Evolutionary conservation across 2,329 filamentous ascomycete genomes (phyloP).

Genomic region (Stenocarpella maydis): DNA sequence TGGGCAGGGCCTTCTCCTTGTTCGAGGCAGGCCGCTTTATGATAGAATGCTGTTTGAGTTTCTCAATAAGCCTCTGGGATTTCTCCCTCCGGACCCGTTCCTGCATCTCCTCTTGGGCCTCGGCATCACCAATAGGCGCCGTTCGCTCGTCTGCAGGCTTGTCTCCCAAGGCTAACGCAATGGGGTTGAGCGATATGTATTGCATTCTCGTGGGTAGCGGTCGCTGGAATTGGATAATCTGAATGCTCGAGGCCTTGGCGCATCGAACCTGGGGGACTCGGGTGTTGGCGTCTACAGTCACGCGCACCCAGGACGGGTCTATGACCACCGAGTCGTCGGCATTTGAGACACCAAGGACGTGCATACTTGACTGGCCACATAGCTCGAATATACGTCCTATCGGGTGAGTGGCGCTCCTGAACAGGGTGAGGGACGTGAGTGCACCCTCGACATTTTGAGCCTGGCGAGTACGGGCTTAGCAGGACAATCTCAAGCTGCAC

Average conservation of each 20-base stretch:
- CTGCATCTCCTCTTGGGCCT: conserved; percentile 76
- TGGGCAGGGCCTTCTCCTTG: conserved; percentile 82
- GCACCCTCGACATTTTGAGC: conserved; percentile 86
- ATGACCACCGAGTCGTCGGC: conserved; percentile 59
- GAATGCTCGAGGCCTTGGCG: conserved; percentile 75
- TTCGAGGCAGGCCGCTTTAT: conserved; percentile 77
- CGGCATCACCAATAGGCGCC: conserved; percentile 59
- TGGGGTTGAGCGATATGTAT: conserved; percentile 91
- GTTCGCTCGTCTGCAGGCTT: conserved; percentile 57
- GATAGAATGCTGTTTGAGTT: conserved; percentile 88
- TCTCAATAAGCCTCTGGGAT: conserved; percentile 77
- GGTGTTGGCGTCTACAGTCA: conserved; percentile 60
- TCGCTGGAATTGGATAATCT: conserved; percentile 88
- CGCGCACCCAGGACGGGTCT: conserved; percentile 75
- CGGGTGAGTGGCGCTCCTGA: conserved; percentile 82
- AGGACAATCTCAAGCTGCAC: conserved; percentile 33
- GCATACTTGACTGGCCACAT: conserved; percentile 83
- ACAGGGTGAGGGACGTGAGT: conserved; percentile 81
- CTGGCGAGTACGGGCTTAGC: conserved; percentile 53
- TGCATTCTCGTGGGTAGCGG: conserved; percentile 91
- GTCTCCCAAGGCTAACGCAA: conserved; percentile 84
- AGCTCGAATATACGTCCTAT: conserved; percentile 82
- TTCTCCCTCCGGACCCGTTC: conserved; percentile 65
- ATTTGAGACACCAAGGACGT: conserved; percentile 88
- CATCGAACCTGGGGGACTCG: conserved; percentile 78